phyloP scores from a whole-genome alignment of 768 basidiomycete genomes.

The Trametes elegans region DNA sequence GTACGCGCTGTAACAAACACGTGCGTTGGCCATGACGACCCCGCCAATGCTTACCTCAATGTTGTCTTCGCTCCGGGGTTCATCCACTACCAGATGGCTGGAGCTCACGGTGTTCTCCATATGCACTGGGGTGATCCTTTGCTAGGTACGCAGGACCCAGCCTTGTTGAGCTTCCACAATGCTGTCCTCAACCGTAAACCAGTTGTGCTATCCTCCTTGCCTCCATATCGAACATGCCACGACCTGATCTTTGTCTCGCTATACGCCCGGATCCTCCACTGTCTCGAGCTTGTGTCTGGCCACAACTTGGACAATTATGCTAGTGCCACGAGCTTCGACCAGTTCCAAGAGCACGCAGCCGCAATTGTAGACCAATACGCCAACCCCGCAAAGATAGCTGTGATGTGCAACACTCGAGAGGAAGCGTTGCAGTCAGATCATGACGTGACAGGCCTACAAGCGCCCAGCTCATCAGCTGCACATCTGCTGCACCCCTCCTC shows the following conservation, averaged over 20 bases:
- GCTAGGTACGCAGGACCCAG: slow-evolving; percentile 28
- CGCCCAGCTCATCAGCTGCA: not conserved
- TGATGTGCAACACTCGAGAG: slow-evolving; percentile 16
- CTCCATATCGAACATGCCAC: slow-evolving; percentile 34
- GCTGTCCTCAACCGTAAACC: slow-evolving; percentile 34
- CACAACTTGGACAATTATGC: slow-evolving; percentile 23
- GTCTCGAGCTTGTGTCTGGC: slow-evolving; percentile 30
- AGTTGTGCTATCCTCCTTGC: slow-evolving; percentile 35
- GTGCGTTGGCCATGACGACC: slow-evolving; percentile 29
- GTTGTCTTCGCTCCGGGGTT: slow-evolving; percentile 33
- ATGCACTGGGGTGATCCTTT: slow-evolving; percentile 32
- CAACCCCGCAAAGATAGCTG: slow-evolving; percentile 1
- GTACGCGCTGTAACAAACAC: slow-evolving; percentile 30
- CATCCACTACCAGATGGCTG: slow-evolving; percentile 35
- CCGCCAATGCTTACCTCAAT: slow-evolving; percentile 25
- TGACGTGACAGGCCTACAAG: no score
- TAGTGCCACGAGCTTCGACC: slow-evolving; percentile 12
- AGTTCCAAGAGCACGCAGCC: slow-evolving; percentile 21
- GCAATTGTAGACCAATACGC: slow-evolving; percentile 27
- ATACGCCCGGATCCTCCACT: slow-evolving; percentile 35
- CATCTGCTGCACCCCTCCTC: not conserved
- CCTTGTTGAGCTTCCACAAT: slow-evolving; percentile 36
- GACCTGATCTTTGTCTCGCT: slow-evolving; percentile 37
- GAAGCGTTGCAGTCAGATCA: not conserved
- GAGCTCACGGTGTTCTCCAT: slow-evolving; percentile 30